Percentiles rank a stretch among this genome's conserved stretches.
Conservation (phyloP, 768 basidiomycete species). For the Dictyophora rubrovolvata region DNA sequence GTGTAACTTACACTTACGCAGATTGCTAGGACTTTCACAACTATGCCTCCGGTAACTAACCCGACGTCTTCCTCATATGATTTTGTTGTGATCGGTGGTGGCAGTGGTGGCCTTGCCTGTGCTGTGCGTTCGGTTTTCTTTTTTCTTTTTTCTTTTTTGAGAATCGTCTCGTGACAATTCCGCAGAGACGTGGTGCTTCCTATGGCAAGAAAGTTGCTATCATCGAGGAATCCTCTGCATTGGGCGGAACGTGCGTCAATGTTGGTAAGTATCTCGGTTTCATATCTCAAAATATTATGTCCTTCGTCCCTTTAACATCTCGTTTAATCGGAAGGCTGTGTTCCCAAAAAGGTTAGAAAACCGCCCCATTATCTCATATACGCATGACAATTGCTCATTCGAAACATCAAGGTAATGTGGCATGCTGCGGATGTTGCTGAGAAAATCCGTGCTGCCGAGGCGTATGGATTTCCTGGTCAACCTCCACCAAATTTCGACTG, state of each 20-base stretch:
- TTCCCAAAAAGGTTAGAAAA: slow-evolving; percentile 86
- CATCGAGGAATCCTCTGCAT: slow-evolving; percentile 60
- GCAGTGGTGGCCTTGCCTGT: slow-evolving; percentile 85
- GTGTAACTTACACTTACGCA: slow-evolving; percentile 13
- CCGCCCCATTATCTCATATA: background rate
- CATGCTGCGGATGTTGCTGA: slow-evolving; percentile 87
- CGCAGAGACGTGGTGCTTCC: slow-evolving; percentile 76
- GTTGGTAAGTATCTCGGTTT: slow-evolving; percentile 54
- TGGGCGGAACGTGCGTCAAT: slow-evolving; percentile 97
- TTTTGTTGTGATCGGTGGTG: slow-evolving; percentile 83
- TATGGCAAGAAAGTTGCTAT: slow-evolving; percentile 93
- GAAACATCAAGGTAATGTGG: slow-evolving; percentile 80
- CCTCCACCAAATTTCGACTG: slow-evolving; percentile 68
- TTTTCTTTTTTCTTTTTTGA: slow-evolving; percentile 1
- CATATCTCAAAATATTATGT: background rate
- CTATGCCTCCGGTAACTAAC: slow-evolving; percentile 62
- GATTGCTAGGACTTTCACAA: slow-evolving; percentile 39
- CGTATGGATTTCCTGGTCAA: slow-evolving; percentile 52
- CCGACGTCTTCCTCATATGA: slow-evolving; percentile 65
- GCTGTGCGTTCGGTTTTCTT: slow-evolving; percentile 43
- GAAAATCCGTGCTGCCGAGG: slow-evolving; percentile 62
- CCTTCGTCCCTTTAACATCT: background rate
- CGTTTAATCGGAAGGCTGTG: slow-evolving; percentile 55
- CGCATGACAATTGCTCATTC: background rate
- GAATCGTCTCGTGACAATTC: background rate